Evolutionary conservation across 1,284 basidiomycete genomes (phyloP).

Genomic region (Melampsora medusae): DNA sequence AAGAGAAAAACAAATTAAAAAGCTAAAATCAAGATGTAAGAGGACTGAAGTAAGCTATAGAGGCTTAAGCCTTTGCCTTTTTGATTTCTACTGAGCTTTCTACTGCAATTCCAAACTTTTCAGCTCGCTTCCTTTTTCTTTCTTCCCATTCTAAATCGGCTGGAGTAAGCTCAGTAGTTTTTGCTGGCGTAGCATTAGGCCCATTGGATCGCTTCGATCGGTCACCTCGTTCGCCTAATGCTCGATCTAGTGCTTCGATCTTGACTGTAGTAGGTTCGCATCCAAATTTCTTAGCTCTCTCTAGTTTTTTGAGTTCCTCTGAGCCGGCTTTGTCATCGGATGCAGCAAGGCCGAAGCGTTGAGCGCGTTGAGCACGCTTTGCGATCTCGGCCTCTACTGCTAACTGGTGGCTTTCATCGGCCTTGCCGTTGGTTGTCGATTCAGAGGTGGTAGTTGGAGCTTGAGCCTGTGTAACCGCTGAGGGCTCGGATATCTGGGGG

Average conservation of each 20-base stretch:
- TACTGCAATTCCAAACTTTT: constrained; percentile 35
- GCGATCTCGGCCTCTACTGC: constrained; percentile 16
- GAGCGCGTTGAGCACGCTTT: constrained; percentile 31
- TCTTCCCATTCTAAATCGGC: constrained; percentile 43
- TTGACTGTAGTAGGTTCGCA: not conserved
- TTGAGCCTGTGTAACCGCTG: not conserved
- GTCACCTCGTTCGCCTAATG: constrained; percentile 10
- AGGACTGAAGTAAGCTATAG: not conserved
- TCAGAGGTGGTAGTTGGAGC: not conserved
- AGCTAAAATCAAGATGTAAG: no score
- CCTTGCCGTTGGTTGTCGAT: not conserved
- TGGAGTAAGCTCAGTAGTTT: not conserved
- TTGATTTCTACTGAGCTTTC: not conserved
- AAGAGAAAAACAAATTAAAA: no score
- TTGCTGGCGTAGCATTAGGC: not conserved
- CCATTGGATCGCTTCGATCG: constrained; percentile 1
- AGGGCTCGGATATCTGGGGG: not conserved
- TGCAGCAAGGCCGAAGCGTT: constrained; percentile 27
- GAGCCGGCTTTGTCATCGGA: not conserved
- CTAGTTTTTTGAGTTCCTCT: constrained; percentile 30
- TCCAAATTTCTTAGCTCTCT: constrained; percentile 34
- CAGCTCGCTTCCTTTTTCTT: constrained; percentile 34
- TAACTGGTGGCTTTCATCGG: not conserved
- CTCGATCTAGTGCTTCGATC: constrained; percentile 26
- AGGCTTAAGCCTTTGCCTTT: not conserved